Percentiles rank a stretch among this genome's conserved stretches.
phyloP scores from a whole-genome alignment of 352 stramenopile genomes.

The Globisporangium paddicum region DNA sequence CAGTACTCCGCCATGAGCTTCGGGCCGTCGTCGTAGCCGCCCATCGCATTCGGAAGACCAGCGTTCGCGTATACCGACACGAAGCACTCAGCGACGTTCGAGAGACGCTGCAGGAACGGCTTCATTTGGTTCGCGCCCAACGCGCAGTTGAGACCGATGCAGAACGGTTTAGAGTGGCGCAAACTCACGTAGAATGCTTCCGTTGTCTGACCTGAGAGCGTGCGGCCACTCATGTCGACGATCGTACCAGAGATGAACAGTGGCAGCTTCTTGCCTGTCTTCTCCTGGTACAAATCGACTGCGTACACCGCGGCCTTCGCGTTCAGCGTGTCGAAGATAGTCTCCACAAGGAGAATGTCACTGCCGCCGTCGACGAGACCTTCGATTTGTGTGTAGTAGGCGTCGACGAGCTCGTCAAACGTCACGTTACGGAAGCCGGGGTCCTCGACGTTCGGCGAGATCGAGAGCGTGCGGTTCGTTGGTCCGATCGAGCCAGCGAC shows the following conservation, averaged over 20 bases:
- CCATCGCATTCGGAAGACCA: constrained; percentile 96
- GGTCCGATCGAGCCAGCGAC: constrained; percentile 95
- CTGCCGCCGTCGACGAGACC: constrained; percentile 93
- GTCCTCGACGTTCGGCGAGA: constrained; percentile 95
- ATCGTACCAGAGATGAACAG: constrained; percentile 97
- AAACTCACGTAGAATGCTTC: constrained; percentile 97
- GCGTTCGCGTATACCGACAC: constrained; percentile 97
- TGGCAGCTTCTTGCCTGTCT: constrained; percentile 87
- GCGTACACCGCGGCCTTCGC: constrained; percentile 96
- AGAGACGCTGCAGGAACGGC: constrained; percentile 91
- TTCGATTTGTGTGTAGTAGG: constrained; percentile 95
- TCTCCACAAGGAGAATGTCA: constrained; percentile 97
- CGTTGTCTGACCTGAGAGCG: constrained; percentile 94
- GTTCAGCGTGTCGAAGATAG: constrained; percentile 98
- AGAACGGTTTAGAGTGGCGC: constrained; percentile 95
- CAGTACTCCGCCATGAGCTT: constrained; percentile 93
- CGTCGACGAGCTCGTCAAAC: constrained; percentile 96
- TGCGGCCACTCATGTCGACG: constrained; percentile 95
- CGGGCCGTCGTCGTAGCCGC: constrained; percentile 94
- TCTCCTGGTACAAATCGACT: constrained; percentile 91
- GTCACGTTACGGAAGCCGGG: constrained; percentile 92
- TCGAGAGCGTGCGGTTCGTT: constrained; percentile 95
- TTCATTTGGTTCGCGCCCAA: constrained; percentile 95
- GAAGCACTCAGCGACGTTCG: constrained; percentile 94
- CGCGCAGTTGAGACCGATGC: constrained; percentile 96